Evolutionary conservation across 768 basidiomycete species (phyloP).

Genomic region (Lentinula sp.): DNA sequence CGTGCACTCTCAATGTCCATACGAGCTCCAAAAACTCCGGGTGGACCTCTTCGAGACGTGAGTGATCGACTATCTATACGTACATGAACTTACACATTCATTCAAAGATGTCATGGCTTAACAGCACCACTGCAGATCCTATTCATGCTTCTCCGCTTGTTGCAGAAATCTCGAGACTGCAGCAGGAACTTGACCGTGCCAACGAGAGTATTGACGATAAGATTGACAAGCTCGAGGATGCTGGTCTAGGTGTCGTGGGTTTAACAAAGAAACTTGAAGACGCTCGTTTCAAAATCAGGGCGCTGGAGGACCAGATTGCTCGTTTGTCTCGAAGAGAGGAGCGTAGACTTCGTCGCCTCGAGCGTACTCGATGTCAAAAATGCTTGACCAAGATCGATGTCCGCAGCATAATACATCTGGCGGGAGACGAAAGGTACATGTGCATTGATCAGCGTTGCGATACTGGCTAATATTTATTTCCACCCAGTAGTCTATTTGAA

Average conservation of each 20-base stretch:
- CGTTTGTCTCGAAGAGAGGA: slow-evolving; percentile 64
- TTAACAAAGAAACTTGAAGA: slow-evolving; percentile 69
- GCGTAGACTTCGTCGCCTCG: slow-evolving; percentile 54
- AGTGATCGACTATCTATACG: slow-evolving; percentile 17
- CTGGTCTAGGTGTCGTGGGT: slow-evolving; percentile 67
- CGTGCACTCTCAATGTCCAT: slow-evolving; percentile 65
- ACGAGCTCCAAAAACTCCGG: slow-evolving; percentile 70
- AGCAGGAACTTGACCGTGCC: slow-evolving; percentile 69
- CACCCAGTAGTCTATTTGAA: slow-evolving; percentile 45
- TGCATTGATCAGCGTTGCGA: background rate
- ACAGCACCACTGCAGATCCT: slow-evolving; percentile 51
- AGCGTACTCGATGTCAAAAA: slow-evolving; percentile 60
- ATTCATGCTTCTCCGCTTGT: slow-evolving; percentile 51
- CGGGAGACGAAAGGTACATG: slow-evolving; percentile 57
- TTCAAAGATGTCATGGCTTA: slow-evolving; percentile 66
- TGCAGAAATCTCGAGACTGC: slow-evolving; percentile 67
- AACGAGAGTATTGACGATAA: slow-evolving; percentile 88
- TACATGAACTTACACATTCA: background rate
- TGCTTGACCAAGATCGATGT: slow-evolving; percentile 61
- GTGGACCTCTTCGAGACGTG: slow-evolving; percentile 73
- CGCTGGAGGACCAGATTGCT: slow-evolving; percentile 64
- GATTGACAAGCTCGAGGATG: slow-evolving; percentile 78
- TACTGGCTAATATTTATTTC: slow-evolving; percentile 4
- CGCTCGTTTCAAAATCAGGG: slow-evolving; percentile 48
- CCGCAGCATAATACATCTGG: slow-evolving; percentile 28